These are phyloP conservation scores for Aureobasidium melanogenum DNA, from an alignment of 2,329 filamentous ascomycete species.

Conservation along the genomic window DNA sequence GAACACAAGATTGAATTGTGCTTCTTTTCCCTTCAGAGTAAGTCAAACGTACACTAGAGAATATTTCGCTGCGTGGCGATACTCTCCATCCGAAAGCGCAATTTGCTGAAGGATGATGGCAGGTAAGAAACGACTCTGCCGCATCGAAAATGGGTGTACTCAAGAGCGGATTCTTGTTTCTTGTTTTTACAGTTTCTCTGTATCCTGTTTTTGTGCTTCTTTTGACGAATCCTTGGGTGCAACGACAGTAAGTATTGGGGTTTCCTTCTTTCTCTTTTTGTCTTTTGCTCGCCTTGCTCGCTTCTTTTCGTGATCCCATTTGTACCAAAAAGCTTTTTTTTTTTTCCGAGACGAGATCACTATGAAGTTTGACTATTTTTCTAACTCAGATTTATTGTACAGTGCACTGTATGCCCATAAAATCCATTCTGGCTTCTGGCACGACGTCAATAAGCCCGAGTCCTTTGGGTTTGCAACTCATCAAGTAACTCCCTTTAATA, in stretches of 20 bases:
- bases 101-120: constrained; percentile 9
- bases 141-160: constrained; percentile 11
- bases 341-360: too few relatives aligned
- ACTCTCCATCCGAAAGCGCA: neutral
- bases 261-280: neutral
- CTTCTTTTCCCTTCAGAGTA: neutral
- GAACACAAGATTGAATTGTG: neutral
- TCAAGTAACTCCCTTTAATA: constrained; percentile 78
- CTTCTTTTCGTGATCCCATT: neutral
- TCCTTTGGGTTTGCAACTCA: constrained; percentile 80
- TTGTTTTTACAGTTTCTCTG: constrained; percentile 47
- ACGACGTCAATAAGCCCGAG: constrained; percentile 67
- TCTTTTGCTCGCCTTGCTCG: neutral
- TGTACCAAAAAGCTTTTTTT: too few relatives aligned
- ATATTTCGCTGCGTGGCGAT: too few relatives aligned
- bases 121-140: neutral
- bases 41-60: neutral
- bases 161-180: constrained; percentile 28
- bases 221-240: constrained; percentile 60
- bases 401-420: constrained; percentile 81
- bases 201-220: constrained; percentile 60
- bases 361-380: neutral
- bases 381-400: neutral
- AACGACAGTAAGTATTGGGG: constrained; percentile 65
- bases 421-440: constrained; percentile 63